Percentiles rank a stretch among this genome's conserved stretches.
Conservation (phyloP, 345 rosid genomes). For the Raphanus sativus region DNA sequence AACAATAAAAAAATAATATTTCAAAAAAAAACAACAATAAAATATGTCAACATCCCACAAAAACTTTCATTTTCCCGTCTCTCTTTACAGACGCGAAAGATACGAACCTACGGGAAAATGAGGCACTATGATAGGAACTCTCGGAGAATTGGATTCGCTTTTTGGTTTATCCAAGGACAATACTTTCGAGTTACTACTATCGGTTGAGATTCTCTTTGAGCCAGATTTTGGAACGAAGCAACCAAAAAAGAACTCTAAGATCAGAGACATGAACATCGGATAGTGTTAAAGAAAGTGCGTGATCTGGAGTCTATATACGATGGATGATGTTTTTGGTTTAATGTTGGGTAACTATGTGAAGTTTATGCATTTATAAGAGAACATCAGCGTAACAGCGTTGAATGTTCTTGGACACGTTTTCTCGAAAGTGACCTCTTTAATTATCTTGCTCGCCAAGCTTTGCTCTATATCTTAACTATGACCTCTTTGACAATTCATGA, state of each 20-base stretch:
- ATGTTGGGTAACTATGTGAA: background rate
- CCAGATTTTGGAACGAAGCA: conserved; percentile 18
- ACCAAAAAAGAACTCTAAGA: conserved; percentile 1
- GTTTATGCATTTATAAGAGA: conserved; percentile 22
- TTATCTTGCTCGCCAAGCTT: conserved; percentile 23
- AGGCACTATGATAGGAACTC: conserved; percentile 23
- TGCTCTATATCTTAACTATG: background rate
- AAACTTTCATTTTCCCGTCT: background rate
- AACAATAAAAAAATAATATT: background rate
- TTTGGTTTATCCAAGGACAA: conserved; percentile 21
- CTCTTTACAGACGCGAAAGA: conserved; percentile 30
- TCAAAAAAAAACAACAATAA: too few relatives aligned
- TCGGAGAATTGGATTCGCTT: conserved; percentile 21
- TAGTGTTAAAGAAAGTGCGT: background rate
- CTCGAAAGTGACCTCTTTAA: background rate
- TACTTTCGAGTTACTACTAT: conserved; percentile 13
- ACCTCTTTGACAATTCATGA: background rate
- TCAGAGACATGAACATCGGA: conserved; percentile 19
- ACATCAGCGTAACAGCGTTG: background rate
- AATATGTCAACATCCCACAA: background rate
- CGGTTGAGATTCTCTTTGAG: conserved; percentile 14
- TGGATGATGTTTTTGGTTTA: background rate
- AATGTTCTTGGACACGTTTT: conserved; percentile 25
- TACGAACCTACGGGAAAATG: conserved; percentile 30
- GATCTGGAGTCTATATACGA: background rate